phyloP scores from a whole-genome alignment of 2,329 filamentous ascomycete species.

The Chaetomium sp. region DNA sequence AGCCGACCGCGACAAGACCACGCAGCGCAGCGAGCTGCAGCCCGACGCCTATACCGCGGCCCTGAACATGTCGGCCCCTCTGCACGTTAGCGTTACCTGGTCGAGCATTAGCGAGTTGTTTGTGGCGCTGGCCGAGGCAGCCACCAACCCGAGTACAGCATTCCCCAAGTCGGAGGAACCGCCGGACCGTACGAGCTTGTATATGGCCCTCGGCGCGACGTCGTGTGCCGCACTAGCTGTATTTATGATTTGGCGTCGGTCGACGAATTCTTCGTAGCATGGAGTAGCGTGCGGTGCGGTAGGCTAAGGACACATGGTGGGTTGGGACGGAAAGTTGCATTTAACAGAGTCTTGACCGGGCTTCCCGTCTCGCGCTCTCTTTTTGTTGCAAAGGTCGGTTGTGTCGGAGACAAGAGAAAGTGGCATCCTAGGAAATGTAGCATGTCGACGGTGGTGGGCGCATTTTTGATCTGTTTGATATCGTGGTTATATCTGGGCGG shows the following conservation, averaged over 20 bases:
- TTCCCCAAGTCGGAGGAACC: constrained; percentile 90
- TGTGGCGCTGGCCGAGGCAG: constrained; percentile 82
- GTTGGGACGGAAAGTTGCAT: constrained; percentile 2
- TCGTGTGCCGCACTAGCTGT: constrained; percentile 57
- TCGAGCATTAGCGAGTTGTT: constrained; percentile 90
- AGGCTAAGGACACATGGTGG: background rate
- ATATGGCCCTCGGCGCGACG: constrained; percentile 73
- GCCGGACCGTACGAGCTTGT: constrained; percentile 75
- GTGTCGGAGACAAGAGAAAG: background rate
- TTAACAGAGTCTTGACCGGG: constrained; percentile 5
- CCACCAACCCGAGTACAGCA: constrained; percentile 79
- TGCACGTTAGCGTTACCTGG: constrained; percentile 95
- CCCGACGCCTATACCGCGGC: constrained; percentile 85
- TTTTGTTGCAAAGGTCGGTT: background rate
- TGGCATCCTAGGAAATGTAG: too few species aligned
- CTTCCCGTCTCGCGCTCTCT: background rate
- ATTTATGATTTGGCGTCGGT: constrained; percentile 58
- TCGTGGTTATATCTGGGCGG: background rate
- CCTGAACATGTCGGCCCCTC: constrained; percentile 80
- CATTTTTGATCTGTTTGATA: background rate
- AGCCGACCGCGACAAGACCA: constrained; percentile 92
- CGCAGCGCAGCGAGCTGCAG: constrained; percentile 84
- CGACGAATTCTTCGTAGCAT: constrained; percentile 31
- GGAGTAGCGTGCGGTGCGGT: background rate
- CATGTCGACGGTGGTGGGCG: background rate